A percentile compares a stretch with the other conserved stretches of the same genome.
Evolutionary conservation across 2,329 filamentous ascomycete species (phyloP).

Genomic region (Phaeophleospora eucalypticola): DNA sequence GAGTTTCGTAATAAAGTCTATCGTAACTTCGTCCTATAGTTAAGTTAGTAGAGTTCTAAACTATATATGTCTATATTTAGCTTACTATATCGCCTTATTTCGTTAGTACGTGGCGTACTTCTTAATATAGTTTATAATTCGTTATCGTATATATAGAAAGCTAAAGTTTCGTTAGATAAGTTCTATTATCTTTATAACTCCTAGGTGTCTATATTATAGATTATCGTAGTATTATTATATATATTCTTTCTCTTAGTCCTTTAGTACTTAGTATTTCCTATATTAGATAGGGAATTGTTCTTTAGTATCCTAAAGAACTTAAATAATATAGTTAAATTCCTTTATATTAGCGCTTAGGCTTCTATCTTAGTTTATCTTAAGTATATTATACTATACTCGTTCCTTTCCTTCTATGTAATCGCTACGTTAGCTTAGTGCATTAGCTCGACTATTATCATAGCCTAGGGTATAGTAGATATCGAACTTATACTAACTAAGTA

Average conservation of each 20-base stretch:
- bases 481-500: constrained; percentile 4
- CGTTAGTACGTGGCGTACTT: constrained; percentile 4
- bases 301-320: constrained; percentile 4
- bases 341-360: constrained; percentile 1
- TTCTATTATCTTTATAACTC: background rate
- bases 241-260: constrained; percentile 8
- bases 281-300: constrained; percentile 11
- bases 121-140: constrained; percentile 9
- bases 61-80: constrained; percentile 13
- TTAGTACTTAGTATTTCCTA: constrained; percentile 9
- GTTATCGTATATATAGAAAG: constrained; percentile 7
- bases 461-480: constrained; percentile 1
- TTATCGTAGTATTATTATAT: constrained; percentile 13
- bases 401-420: constrained; percentile 3
- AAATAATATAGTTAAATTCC: constrained; percentile 6
- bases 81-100: constrained; percentile 10
- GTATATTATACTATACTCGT: constrained; percentile 2
- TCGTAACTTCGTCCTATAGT: constrained; percentile 10
- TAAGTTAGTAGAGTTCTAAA: constrained; percentile 7
- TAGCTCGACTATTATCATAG: background rate
- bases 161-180: constrained; percentile 3
- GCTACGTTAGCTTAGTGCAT: constrained; percentile 1
- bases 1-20: constrained; percentile 17
- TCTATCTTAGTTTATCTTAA: background rate
- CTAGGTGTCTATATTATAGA: constrained; percentile 7